phyloP scores from a whole-genome alignment of 768 basidiomycete species.

The Leucocoprinus leucothites region DNA sequence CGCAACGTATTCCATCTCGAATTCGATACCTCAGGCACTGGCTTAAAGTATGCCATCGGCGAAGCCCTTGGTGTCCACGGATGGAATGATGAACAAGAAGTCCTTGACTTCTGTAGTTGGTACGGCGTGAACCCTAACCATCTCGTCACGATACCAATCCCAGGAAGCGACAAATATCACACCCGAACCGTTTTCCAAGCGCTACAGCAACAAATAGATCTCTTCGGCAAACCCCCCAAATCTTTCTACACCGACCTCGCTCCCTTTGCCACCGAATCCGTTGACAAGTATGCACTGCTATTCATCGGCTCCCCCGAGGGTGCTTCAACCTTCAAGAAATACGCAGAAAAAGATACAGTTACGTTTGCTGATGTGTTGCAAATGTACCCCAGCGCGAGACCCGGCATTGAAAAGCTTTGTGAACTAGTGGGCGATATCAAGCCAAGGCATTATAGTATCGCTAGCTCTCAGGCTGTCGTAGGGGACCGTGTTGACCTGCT shows the following conservation, averaged over 20 bases:
- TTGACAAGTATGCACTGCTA: constrained; percentile 76
- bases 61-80: constrained; percentile 97
- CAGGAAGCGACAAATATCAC: constrained; percentile 69
- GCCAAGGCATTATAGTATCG: constrained; percentile 97
- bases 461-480: constrained; percentile 91
- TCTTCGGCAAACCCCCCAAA: constrained; percentile 95
- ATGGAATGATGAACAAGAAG: constrained; percentile 92
- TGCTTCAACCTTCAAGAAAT: constrained; percentile 88
- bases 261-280: constrained; percentile 61
- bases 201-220: constrained; percentile 93
- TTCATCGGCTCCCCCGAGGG: constrained; percentile 97
- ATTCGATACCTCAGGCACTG: constrained; percentile 89
- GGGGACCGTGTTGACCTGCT: constrained; percentile 93
- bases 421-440: constrained; percentile 93
- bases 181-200: constrained; percentile 94
- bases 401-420: constrained; percentile 81
- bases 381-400: constrained; percentile 74
- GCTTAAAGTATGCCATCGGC: constrained; percentile 92
- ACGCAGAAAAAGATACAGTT: constrained; percentile 92
- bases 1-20: constrained; percentile 99
- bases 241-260: constrained; percentile 91
- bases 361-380: constrained; percentile 86
- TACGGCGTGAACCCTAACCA: constrained; percentile 82
- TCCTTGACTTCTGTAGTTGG: constrained; percentile 86
- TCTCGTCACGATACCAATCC: constrained; percentile 79